Conservation (phyloP, 208 protist species). For the Tritrichomonas musculus region DNA sequence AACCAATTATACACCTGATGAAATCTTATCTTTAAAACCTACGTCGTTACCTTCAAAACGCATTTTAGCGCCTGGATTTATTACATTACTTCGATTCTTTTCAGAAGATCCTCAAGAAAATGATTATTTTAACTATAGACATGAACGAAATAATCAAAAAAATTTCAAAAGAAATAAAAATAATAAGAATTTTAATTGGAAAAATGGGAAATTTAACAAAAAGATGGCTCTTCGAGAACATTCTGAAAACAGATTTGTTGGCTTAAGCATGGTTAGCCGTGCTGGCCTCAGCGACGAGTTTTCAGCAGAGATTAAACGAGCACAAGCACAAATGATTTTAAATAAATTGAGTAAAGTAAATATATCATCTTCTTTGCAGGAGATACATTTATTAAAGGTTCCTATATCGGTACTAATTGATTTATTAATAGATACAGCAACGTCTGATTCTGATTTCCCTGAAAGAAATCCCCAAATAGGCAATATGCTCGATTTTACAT, state of each 20-base stretch:
- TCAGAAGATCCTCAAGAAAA: not conserved
- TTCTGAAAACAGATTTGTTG: not conserved
- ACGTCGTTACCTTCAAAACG: not conserved
- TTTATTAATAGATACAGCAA: not conserved
- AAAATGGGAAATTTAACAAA: not conserved
- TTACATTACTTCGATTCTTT: not conserved
- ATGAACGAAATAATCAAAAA: not conserved
- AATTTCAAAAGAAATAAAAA: not conserved
- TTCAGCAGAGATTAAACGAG: not conserved
- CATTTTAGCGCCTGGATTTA: not conserved
- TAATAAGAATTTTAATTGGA: not conserved
- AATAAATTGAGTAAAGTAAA: not conserved
- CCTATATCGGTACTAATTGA: not conserved
- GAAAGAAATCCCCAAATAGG: slow-evolving; percentile 1
- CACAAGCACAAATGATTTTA: not conserved
- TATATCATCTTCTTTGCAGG: not conserved
- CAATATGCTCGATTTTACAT: not conserved
- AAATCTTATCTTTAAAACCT: not conserved
- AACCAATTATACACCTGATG: not conserved
- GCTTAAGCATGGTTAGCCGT: not conserved
- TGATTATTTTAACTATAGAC: not conserved
- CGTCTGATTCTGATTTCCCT: not conserved
- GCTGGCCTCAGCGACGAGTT: not conserved
- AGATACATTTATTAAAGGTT: not conserved
- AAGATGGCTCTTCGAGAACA: not conserved